Evolutionary conservation across 306 rosid species (phyloP), one percentile per base, ranked within the genome.

Genomic region (Prunus mira): DNA sequence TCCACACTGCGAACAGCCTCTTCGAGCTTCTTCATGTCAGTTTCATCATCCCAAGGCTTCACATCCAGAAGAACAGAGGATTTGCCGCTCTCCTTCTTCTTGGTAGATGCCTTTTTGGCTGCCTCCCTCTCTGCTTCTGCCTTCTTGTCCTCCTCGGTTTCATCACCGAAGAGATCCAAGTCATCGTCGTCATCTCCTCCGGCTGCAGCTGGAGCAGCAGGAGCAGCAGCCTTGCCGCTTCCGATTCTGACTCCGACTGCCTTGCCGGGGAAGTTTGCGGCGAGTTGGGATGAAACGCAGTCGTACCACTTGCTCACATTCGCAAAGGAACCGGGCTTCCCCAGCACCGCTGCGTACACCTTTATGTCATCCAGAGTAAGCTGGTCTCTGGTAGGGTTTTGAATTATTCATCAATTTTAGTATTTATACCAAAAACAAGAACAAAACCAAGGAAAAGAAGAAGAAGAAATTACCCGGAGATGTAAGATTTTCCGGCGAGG

Each of bases 31-130:
- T 93, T 93, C 98, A 93, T 91, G 86, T 93, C 96, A 0, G 98
- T 93, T 81, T 93, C 96, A 25, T 93, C 98, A 2, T 93, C 98
- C 98, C 98, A 93, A 65, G 98, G 98, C 82, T 93, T 93, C n/a
- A 93, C 94, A 78, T 93, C 98, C 34, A 93, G 73, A 55, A 93
- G 88, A 76, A 93, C 91, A 6, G 98, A 93, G 67, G 98, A 93
- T 63, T 93, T 93, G 0, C 98, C 98, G 69, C 98, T 93, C 77
- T 93, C 98, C 89, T 93, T 93, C 89, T 93, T 93, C 92, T 91
- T 91, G 56, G 94, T 15, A 0, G 96, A 51, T 6, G 87, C 25
- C 84, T 93, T 93, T 32, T 91, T 93, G 47, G 93, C 81, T 51
- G 98, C 89, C 84, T 87, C 95, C 83, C 93, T 86, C 79, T 86